These are phyloP conservation scores for Ogataea saltuana DNA, from an alignment of 805 yeast genomes.

Conservation along the genomic window DNA sequence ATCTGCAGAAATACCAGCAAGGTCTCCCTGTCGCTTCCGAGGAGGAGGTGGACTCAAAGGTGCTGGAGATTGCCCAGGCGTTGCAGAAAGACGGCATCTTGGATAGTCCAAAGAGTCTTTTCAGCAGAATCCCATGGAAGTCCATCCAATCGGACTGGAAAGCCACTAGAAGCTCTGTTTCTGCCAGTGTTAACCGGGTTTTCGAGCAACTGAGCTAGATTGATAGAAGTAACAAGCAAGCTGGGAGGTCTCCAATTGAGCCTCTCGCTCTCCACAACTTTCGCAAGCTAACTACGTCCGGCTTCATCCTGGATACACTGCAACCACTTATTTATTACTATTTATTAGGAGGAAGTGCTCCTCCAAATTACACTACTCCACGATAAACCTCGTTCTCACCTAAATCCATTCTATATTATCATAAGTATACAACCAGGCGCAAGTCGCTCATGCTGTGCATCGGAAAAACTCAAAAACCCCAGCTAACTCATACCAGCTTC, in stretches of 20 bases:
- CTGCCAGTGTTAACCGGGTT: constrained; percentile 32
- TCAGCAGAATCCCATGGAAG: constrained; percentile 38
- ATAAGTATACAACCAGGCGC: constrained; percentile 5
- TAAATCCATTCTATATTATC: constrained; percentile 2
- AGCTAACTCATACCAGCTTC: constrained; percentile 56
- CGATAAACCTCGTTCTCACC: neutral
- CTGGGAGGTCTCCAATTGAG: too few relatives aligned
- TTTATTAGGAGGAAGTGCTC: too few relatives aligned
- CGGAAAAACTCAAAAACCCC: neutral
- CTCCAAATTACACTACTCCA: neutral
- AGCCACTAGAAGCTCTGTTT: constrained; percentile 35
- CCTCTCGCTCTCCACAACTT: too few relatives aligned
- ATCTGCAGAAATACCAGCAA: constrained; percentile 37
- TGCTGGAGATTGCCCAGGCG: constrained; percentile 32
- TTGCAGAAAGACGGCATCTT: constrained; percentile 29
- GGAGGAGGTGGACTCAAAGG: constrained; percentile 36
- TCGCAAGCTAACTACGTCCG: too few relatives aligned
- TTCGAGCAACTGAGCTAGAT: constrained; percentile 20
- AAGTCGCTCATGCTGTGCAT: too few relatives aligned
- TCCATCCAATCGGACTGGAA: constrained; percentile 37
- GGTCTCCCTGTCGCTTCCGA: constrained; percentile 40
- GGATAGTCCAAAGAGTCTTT: constrained; percentile 29
- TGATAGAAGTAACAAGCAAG: neutral
- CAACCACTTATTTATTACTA: too few relatives aligned
- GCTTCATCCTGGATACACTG: neutral